These are phyloP conservation scores for Blastocystis sp. DNA, from an alignment of 352 stramenopile species.

Conservation along the genomic window DNA sequence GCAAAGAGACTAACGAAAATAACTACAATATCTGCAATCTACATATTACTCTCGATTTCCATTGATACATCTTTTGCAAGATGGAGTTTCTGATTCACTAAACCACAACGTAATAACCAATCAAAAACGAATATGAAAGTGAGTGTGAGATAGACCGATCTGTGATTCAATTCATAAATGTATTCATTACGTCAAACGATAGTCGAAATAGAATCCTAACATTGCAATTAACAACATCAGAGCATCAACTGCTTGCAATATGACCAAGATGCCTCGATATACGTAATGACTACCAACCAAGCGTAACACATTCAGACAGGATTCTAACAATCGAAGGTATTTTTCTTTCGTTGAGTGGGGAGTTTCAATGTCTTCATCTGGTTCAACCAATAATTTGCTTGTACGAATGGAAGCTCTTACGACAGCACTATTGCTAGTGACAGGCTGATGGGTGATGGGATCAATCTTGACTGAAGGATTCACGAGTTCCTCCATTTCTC, in stretches of 20 bases:
- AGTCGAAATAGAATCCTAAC: slow-evolving; percentile 18
- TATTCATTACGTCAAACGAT: neutral
- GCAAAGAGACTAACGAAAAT: neutral
- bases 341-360: neutral
- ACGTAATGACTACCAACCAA: neutral
- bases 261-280: neutral
- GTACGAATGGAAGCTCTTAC: neutral
- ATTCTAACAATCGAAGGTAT: neutral
- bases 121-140: slow-evolving; percentile 24
- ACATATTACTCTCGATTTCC: neutral
- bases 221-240: neutral
- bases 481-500: neutral
- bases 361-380: neutral
- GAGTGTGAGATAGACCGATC: neutral
- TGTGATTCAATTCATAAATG: neutral
- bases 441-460: slow-evolving; percentile 3
- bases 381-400: neutral
- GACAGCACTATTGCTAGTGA: neutral
- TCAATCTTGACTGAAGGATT: neutral
- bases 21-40: slow-evolving; percentile 13
- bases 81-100: neutral
- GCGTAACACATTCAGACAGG: neutral
- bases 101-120: slow-evolving; percentile 1
- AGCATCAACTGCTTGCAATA: neutral
- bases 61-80: neutral